phyloP scores from a whole-genome alignment of 345 rosid genomes.

The Aegle marmelos region DNA sequence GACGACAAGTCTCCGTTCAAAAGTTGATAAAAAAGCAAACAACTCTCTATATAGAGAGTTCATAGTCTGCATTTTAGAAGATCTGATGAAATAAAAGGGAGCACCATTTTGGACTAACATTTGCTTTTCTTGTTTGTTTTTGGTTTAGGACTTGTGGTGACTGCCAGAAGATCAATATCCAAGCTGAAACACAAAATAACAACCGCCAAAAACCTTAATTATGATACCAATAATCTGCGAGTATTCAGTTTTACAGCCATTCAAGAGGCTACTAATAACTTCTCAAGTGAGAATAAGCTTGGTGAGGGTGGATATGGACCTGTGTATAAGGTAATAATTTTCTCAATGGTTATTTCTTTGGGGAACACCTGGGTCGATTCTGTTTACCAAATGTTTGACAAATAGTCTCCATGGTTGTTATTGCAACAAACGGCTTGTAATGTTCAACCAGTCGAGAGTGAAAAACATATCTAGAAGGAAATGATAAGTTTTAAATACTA shows the following conservation, averaged over 20 bases:
- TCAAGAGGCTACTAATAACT: slow-evolving; percentile 34
- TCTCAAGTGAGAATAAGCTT: slow-evolving; percentile 31
- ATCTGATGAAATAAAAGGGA: neutral
- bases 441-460: neutral
- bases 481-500: no score
- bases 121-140: neutral
- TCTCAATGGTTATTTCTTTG: neutral
- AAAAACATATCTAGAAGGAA: no score
- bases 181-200: neutral
- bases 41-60: neutral
- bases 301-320: slow-evolving; percentile 54
- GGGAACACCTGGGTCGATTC: neutral
- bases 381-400: neutral
- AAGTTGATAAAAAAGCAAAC: no score
- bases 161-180: neutral
- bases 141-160: neutral
- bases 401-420: neutral
- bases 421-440: neutral
- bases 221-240: slow-evolving; percentile 21
- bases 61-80: neutral
- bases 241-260: slow-evolving; percentile 22
- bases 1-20: no score
- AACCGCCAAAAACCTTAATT: neutral
- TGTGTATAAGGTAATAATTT: slow-evolving; percentile 34
- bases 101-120: neutral